Conservation (phyloP, 352 stramenopile genomes). For the Halophytophthora batemanensis region DNA sequence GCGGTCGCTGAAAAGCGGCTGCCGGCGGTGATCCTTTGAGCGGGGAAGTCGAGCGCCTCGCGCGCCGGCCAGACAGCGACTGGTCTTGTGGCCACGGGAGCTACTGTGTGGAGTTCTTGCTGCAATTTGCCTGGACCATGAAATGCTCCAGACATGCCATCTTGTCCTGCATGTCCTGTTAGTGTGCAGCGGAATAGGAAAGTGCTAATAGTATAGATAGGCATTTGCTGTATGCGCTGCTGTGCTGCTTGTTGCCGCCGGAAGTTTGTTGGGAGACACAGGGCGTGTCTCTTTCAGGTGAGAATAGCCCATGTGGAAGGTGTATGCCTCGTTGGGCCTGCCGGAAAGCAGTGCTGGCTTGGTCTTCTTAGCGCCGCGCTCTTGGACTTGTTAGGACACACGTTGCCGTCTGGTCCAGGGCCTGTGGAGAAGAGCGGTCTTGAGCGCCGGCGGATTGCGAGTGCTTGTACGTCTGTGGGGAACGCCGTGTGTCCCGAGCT, state of each 20-base stretch:
- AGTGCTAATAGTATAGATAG: background rate
- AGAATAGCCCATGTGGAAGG: background rate
- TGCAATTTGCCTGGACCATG: slow-evolving; percentile 75
- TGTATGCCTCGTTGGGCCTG: background rate
- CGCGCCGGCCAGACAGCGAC: slow-evolving; percentile 44
- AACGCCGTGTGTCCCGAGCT: background rate
- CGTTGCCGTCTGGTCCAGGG: no score
- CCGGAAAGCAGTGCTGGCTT: background rate
- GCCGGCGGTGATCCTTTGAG: slow-evolving; percentile 4
- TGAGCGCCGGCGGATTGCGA: background rate
- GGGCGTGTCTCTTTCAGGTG: background rate
- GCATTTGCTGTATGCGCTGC: background rate
- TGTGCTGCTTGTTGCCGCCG: background rate
- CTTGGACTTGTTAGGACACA: background rate
- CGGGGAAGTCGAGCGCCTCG: slow-evolving; percentile 9
- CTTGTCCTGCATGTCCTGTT: slow-evolving; percentile 1
- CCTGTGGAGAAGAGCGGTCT: background rate
- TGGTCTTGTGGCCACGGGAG: slow-evolving; percentile 19
- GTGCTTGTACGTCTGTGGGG: background rate
- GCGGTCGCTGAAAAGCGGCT: slow-evolving; percentile 32
- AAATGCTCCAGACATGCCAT: slow-evolving; percentile 60
- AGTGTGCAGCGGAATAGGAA: background rate
- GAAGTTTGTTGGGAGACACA: no score
- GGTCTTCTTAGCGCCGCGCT: background rate
- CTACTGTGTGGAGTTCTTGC: slow-evolving; percentile 77